phyloP scores from a whole-genome alignment of 129 eudicot genomes.

The Sambucus nigra region DNA sequence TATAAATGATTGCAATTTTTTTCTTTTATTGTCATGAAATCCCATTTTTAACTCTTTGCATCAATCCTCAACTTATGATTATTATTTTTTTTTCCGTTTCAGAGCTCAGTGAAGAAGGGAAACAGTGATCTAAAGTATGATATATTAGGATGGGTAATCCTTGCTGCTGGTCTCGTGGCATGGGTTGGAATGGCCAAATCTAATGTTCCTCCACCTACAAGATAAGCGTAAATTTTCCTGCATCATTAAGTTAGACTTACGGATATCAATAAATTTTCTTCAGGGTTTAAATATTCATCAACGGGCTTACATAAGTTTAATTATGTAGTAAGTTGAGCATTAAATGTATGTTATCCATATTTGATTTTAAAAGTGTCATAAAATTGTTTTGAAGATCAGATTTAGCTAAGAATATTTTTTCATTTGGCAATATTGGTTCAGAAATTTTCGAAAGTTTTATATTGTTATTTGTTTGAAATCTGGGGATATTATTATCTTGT shows the following conservation, averaged over 20 bases:
- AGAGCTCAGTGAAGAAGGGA: conserved; percentile 32
- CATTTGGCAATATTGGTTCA: background rate
- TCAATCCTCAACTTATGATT: background rate
- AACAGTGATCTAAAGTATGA: conserved; percentile 47
- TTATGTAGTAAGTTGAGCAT: background rate
- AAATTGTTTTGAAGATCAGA: background rate
- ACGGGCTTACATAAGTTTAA: background rate
- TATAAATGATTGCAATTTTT: no score
- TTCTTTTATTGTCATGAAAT: background rate
- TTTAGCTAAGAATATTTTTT: no score
- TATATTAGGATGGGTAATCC: conserved; percentile 51
- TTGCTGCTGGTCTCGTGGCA: conserved; percentile 36
- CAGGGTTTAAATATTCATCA: background rate
- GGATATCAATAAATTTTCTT: background rate
- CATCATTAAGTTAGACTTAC: background rate
- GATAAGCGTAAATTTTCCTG: conserved; percentile 11
- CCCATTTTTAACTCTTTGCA: background rate
- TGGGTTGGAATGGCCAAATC: conserved; percentile 48
- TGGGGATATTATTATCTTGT: background rate
- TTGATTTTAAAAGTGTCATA: background rate
- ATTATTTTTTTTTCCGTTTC: background rate
- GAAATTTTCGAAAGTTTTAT: background rate
- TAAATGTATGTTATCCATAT: no score
- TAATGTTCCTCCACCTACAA: conserved; percentile 38
- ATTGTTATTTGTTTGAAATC: background rate